These are phyloP conservation scores for Vitis amurensis DNA, from an alignment of 164 flowering plant species.

Conservation along the genomic window DNA sequence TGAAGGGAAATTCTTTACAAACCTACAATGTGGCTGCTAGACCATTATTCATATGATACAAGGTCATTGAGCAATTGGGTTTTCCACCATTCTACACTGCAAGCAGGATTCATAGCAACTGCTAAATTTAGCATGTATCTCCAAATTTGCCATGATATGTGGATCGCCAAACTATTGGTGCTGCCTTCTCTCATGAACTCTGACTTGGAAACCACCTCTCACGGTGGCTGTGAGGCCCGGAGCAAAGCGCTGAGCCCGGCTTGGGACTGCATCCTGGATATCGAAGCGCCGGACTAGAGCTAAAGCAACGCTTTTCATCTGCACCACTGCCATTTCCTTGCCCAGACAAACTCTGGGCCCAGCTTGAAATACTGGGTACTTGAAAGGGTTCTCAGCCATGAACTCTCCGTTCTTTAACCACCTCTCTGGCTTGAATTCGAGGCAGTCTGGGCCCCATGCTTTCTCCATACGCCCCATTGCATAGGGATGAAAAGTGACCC, in stretches of 20 bases:
- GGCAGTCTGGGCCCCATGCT: conserved; percentile 72
- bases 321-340: conserved; percentile 61
- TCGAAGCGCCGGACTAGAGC: conserved; percentile 51
- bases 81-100: too few species aligned
- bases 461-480: conserved; percentile 94
- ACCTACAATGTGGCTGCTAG: too few species aligned
- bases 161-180: background rate
- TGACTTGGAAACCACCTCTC: conserved; percentile 63
- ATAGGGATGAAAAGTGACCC: conserved; percentile 85
- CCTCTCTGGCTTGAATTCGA: conserved; percentile 69
- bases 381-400: conserved; percentile 41
- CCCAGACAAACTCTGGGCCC: conserved; percentile 68
- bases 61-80: too few species aligned
- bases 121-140: background rate
- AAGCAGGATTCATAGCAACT: background rate
- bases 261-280: conserved; percentile 23
- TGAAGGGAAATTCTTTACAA: too few species aligned
- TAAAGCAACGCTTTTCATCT: conserved; percentile 51
- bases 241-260: conserved; percentile 29
- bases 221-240: conserved; percentile 75
- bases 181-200: conserved; percentile 19
- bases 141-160: background rate
- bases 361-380: conserved; percentile 75
- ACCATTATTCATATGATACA: too few species aligned
- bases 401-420: conserved; percentile 67